Base-by-base conservation (phyloP, 805 yeast genomes). In the Wickerhamomyces queroliae region DNA sequence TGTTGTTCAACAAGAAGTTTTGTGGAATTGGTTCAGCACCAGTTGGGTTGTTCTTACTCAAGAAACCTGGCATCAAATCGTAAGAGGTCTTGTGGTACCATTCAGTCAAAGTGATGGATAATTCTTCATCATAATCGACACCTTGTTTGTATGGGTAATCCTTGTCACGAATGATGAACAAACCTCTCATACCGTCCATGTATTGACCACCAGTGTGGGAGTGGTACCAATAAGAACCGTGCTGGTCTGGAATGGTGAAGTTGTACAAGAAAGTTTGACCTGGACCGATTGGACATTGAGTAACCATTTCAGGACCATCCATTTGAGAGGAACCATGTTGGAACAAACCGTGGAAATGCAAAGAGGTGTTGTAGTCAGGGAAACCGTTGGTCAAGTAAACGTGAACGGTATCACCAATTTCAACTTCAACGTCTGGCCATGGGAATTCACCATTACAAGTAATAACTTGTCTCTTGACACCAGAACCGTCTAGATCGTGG, bases 21-120 rank as follows among this genome's bases (percentile, higher is more conserved):
- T 85, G 83, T 8, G 99, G 99, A 50, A 93, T 80, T 37, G 99
- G 99, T 67, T 93, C 99, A 33, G 98, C 96, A 56, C 99, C 99
- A 9, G 96, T 87, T 43, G 99, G 99, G 64, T 93, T 93, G 68
- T 71, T 80, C 46, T 80, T 59, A 48, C 66, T 76, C 69, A 89
- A 58, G 67, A 93, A 90, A 27, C 52, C 42, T 15, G 71, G 66
- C 17, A 59, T 64, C 49, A 83, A 67, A 28, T 62, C 76, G 20
- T 67, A 66, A 24, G 81, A 70, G 5, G 54, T 40, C 10, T 55
- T 71, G 59, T 88, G 96, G 67, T 93, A 93, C 95, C 96, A 90
- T 55, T 93, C 99, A 35, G 83, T 69, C 32, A 93, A 51, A 8
- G 84, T 65, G 44, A 91, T 56, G 13, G 74, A 61, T 17, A 78